Evolutionary conservation across 2,329 filamentous ascomycete genomes (phyloP).

Genomic region (Thielaviopsis euricoi): DNA sequence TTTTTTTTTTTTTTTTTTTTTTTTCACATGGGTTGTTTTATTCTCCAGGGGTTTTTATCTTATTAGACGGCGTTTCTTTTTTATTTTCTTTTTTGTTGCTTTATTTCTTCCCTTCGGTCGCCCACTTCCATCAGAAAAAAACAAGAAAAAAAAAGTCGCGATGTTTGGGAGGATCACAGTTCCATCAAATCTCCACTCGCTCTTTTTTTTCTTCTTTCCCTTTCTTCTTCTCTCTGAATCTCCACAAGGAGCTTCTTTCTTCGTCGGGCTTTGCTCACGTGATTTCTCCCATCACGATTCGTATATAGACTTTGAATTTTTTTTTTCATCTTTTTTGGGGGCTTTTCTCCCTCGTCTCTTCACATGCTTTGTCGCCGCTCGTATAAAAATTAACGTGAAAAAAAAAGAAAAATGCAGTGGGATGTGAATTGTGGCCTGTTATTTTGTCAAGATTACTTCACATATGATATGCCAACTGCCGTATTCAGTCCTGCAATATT

Average conservation of each 20-base stretch:
- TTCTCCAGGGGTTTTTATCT: not conserved
- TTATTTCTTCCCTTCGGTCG: not conserved
- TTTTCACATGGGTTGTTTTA: not conserved
- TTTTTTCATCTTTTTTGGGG: not conserved
- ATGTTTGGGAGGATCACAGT: not conserved
- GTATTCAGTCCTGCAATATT: no score
- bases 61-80: conserved; percentile 1
- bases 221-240: not conserved
- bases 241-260: not conserved
- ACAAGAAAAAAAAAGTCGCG: not conserved
- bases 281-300: not conserved
- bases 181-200: not conserved
- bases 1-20: not conserved
- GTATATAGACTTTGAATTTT: not conserved
- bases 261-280: not conserved
- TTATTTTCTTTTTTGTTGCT: not conserved
- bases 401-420: no score
- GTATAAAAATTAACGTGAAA: no score
- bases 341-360: not conserved
- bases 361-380: not conserved
- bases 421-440: no score
- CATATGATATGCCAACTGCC: no score
- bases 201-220: not conserved
- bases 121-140: not conserved
- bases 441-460: no score